phyloP scores from a whole-genome alignment of 148 eudicot species.

The Suaeda aralocaspica region DNA sequence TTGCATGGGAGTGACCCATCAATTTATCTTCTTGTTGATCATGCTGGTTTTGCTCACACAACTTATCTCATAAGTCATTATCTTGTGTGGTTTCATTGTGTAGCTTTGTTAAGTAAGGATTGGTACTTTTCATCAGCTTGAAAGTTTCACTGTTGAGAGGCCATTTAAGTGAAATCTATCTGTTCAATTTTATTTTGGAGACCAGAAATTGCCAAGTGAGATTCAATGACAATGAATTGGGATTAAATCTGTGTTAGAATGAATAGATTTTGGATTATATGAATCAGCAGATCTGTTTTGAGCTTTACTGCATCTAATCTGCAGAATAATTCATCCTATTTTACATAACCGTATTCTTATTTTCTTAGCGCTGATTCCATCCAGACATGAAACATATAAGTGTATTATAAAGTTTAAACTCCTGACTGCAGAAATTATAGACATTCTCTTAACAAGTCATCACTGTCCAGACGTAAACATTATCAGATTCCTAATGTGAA shows the following conservation, averaged over 20 bases:
- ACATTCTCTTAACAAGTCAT: background rate
- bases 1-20: constrained; percentile 19
- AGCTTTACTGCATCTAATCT: background rate
- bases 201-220: too few relatives aligned
- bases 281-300: background rate
- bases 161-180: background rate
- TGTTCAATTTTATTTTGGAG: background rate
- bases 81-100: background rate
- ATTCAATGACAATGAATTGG: background rate
- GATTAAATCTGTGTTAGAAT: background rate
- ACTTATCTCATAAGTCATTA: constrained; percentile 15
- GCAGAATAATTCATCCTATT: background rate
- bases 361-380: background rate
- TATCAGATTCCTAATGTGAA: background rate
- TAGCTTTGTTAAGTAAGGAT: background rate
- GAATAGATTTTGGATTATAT: background rate
- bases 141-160: background rate
- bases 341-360: background rate
- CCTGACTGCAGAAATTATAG: background rate
- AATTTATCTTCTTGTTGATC: constrained; percentile 17
- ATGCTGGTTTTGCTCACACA: constrained; percentile 16
- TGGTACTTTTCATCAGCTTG: background rate
- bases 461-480: background rate
- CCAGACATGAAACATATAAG: background rate
- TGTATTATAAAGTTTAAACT: background rate